phyloP scores from a whole-genome alignment of 257 asterid species.

The Mitragyna speciosa region DNA sequence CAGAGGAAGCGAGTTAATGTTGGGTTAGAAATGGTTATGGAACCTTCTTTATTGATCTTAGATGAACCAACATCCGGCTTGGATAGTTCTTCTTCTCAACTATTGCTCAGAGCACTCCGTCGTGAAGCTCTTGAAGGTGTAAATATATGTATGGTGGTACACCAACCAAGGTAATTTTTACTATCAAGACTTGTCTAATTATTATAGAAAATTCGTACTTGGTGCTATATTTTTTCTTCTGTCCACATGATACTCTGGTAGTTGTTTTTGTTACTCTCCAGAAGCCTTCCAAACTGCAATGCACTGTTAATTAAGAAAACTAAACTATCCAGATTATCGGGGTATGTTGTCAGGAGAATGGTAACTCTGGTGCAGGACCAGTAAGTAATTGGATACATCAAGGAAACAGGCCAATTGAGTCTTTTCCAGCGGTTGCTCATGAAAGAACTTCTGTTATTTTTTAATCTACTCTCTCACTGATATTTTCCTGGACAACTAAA shows the following conservation, averaged over 20 bases:
- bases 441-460: no score
- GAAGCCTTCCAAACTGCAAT: neutral
- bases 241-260: neutral
- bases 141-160: slow-evolving; percentile 93
- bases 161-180: slow-evolving; percentile 82
- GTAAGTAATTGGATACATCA: no score
- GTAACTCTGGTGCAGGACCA: no score
- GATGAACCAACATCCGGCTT: slow-evolving; percentile 99
- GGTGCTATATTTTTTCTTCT: neutral
- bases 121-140: slow-evolving; percentile 99
- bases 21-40: slow-evolving; percentile 99
- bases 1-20: slow-evolving; percentile 97
- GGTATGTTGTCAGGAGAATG: no score
- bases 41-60: slow-evolving; percentile 90
- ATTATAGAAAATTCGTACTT: neutral
- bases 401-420: no score
- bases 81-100: slow-evolving; percentile 92
- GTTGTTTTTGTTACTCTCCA: neutral
- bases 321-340: neutral
- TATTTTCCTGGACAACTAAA: no score
- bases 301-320: neutral
- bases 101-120: slow-evolving; percentile 92
- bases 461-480: no score
- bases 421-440: no score
- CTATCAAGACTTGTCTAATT: neutral